Evolutionary conservation across 352 stramenopile genomes (phyloP).

Genomic region (Globisporangium cederbergense): DNA sequence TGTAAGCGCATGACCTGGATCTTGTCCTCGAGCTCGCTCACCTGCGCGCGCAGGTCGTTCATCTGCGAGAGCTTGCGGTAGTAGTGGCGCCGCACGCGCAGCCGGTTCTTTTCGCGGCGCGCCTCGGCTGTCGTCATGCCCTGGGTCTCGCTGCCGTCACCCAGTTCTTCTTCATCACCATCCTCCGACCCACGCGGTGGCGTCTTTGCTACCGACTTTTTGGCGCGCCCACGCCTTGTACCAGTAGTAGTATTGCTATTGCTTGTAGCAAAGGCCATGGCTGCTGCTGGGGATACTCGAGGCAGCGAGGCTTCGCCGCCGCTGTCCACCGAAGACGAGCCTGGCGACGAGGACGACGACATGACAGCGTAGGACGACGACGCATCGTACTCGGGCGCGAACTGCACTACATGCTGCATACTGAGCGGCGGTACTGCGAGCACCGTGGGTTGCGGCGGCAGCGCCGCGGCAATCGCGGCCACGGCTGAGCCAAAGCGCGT

Average conservation of each 20-base stretch:
- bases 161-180: not conserved
- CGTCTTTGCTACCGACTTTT: not conserved
- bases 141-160: not conserved
- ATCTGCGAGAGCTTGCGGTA: conserved; percentile 21
- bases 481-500: not conserved
- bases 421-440: conserved; percentile 1
- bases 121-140: conserved; percentile 7
- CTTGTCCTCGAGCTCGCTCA: conserved; percentile 18
- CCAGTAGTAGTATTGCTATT: not conserved
- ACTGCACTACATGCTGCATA: not conserved
- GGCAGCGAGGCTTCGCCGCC: conserved; percentile 4
- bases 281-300: not conserved
- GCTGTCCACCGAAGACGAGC: conserved; percentile 13
- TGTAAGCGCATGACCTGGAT: conserved; percentile 5
- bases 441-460: not conserved
- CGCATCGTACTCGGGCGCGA: not conserved
- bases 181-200: not conserved
- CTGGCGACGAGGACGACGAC: conserved; percentile 13
- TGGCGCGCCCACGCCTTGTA: not conserved
- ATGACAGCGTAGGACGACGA: not conserved
- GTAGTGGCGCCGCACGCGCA: conserved; percentile 22
- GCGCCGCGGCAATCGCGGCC: not conserved
- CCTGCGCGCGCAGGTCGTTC: conserved; percentile 19
- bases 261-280: not conserved
- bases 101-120: conserved; percentile 19